Conservation (phyloP, 176 grass and related monocot species). For the Aechmea fasciata region DNA sequence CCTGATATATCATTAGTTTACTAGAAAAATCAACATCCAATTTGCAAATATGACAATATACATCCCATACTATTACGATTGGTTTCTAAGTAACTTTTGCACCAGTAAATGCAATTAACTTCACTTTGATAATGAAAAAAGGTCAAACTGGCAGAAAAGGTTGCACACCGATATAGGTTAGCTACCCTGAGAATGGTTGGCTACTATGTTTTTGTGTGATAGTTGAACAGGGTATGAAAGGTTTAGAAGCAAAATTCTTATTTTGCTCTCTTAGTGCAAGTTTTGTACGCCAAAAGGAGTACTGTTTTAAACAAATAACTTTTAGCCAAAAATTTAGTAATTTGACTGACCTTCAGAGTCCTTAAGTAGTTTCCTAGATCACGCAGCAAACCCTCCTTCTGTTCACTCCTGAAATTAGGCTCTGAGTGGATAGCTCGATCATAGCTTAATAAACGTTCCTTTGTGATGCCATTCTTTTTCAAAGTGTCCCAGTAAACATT, state of each 20-base stretch:
- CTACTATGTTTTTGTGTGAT: neutral
- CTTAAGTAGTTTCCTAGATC: conserved; percentile 80
- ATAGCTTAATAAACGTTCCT: conserved; percentile 83
- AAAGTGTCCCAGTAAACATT: conserved; percentile 89
- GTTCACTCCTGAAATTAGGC: conserved; percentile 71
- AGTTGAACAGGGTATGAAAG: neutral
- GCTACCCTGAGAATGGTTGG: neutral
- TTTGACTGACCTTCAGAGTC: conserved; percentile 71
- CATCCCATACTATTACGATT: neutral
- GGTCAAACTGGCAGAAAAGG: neutral
- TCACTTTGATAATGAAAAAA: neutral
- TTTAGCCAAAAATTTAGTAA: neutral
- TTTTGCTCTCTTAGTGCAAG: neutral
- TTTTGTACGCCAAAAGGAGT: neutral
- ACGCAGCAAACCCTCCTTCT: conserved; percentile 78
- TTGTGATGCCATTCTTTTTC: conserved; percentile 88
- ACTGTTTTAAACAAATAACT: neutral
- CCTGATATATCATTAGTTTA: neutral
- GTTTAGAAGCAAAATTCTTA: neutral
- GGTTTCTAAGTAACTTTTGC: neutral
- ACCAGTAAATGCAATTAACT: neutral
- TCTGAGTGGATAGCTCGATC: conserved; percentile 95
- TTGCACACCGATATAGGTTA: neutral
- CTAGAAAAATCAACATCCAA: neutral
- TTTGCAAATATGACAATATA: neutral